Evolutionary conservation across 2,329 filamentous ascomycete species (phyloP).

Genomic region (Cytospora mali): DNA sequence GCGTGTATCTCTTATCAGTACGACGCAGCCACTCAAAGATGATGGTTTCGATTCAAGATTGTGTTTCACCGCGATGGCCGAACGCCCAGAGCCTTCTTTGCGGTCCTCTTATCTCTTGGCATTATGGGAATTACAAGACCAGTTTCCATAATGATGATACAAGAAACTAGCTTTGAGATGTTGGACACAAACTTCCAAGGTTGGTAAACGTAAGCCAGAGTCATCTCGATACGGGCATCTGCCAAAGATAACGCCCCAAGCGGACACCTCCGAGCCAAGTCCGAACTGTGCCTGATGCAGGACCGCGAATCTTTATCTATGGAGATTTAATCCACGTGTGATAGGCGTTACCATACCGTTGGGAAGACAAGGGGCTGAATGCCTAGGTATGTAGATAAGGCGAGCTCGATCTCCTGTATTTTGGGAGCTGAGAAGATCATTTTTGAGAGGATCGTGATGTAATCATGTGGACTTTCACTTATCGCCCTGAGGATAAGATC

Average conservation of each 20-base stretch:
- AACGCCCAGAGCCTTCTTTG: not conserved
- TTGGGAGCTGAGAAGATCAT: not conserved
- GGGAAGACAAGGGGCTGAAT: not conserved
- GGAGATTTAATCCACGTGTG: not conserved
- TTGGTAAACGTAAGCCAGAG: not conserved
- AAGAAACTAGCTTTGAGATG: not conserved
- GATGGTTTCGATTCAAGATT: not conserved
- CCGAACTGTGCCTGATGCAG: not conserved
- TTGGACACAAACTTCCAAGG: not conserved
- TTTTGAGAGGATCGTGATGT: not conserved
- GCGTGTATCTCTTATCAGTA: not conserved
- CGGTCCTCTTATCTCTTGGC: not conserved
- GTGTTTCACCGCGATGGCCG: not conserved
- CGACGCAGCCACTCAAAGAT: not conserved
- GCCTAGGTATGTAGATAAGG: too few relatives aligned
- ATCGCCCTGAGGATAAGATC: not conserved
- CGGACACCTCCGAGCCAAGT: not conserved
- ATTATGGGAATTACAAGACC: not conserved
- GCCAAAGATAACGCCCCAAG: not conserved
- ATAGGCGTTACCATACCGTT: not conserved
- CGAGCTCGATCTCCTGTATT: not conserved
- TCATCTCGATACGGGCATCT: not conserved
- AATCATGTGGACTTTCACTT: not conserved
- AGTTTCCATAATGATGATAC: not conserved
- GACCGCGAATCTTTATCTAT: not conserved